Base-by-base conservation (phyloP, 73 alveolate species). In the Durusdinium trenchii region DNA sequence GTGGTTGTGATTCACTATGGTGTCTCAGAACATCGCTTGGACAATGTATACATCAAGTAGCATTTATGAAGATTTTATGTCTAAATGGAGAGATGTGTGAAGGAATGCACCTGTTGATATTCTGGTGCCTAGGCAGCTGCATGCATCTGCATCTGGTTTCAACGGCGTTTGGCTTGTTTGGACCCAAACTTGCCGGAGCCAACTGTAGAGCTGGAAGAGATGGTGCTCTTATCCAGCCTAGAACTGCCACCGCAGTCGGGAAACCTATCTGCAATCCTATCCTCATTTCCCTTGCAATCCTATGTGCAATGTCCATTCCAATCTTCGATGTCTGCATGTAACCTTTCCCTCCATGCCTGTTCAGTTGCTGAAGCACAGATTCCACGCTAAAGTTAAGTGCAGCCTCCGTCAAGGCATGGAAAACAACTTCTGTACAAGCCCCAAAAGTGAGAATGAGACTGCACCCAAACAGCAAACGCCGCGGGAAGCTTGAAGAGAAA, bases 191-290 rank as follows among this genome's bases (percentile, higher is more conserved):
- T 79, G 90, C 90, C 90, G 14, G 90, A 46, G 52, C 52, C 90
- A 23, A 48, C 69, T 4, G 69, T 48, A 67, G 38, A 30, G 90
- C 73, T 60, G n/a, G 73, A 60, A 60, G 90, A 79, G 46, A 79
- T 79, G 45, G n/a, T 79, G 69, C 69, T 79, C 90, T 79, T 79
- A 67, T 79, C 90, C 69, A 79, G 69, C 90, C 90, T 79, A 60
- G 30, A 60, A 60, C 18, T 32, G n/a, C 73, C 18, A 60, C 73
- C 30, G 3, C 18, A 60, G 69, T 57, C 69, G 23, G 12, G 69
- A 57, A 12, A 57, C 32, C 12, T 12, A 16, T 57, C 12, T 57
- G 12, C 12, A 57, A 57, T 16, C 69, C 23, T 57, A 16, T 57
- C 69, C 23, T 57, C 69, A 57, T 57, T 16, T 16, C 69, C 12